Conservation (phyloP, 2,329 filamentous ascomycete genomes). For the Leptographium wingfieldii region DNA sequence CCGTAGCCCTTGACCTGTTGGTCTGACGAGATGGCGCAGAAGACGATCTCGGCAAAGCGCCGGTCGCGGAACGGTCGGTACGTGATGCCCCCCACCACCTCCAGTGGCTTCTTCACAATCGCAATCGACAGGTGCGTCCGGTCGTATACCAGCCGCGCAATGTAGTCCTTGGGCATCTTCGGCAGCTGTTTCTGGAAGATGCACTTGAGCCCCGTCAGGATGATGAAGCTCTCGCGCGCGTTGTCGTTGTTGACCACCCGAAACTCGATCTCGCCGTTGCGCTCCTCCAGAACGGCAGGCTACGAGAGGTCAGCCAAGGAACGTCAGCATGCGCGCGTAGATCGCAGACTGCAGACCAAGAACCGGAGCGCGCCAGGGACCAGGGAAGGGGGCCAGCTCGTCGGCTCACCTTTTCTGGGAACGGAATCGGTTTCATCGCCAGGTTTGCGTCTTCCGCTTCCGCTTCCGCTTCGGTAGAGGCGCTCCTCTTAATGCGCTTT, state of each 20-base stretch:
- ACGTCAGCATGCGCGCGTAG: not conserved
- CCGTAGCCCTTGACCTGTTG: slow-evolving; percentile 99
- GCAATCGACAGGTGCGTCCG: slow-evolving; percentile 92
- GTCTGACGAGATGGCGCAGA: slow-evolving; percentile 93
- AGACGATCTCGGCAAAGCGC: slow-evolving; percentile 94
- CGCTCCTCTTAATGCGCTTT: slow-evolving; percentile 51
- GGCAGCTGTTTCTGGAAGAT: slow-evolving; percentile 98
- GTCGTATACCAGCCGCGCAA: slow-evolving; percentile 93
- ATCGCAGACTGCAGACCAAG: too few relatives aligned
- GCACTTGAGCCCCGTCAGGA: slow-evolving; percentile 89
- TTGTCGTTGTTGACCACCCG: slow-evolving; percentile 96
- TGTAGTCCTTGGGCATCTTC: slow-evolving; percentile 99
- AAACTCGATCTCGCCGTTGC: slow-evolving; percentile 89
- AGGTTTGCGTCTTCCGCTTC: slow-evolving; percentile 29
- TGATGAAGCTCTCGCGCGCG: slow-evolving; percentile 75
- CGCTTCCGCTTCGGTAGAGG: slow-evolving; percentile 30
- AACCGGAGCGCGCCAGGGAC: too few relatives aligned
- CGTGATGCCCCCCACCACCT: slow-evolving; percentile 94
- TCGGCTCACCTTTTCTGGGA: slow-evolving; percentile 64
- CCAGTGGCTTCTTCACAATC: slow-evolving; percentile 90
- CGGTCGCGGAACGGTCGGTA: slow-evolving; percentile 89
- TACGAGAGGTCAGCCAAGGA: not conserved
- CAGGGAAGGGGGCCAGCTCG: too few relatives aligned
- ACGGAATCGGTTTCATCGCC: slow-evolving; percentile 57
- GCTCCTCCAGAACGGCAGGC: slow-evolving; percentile 87